Evolutionary conservation across 148 eudicot genomes (phyloP).

Genomic region (Talinum fruticosum): DNA sequence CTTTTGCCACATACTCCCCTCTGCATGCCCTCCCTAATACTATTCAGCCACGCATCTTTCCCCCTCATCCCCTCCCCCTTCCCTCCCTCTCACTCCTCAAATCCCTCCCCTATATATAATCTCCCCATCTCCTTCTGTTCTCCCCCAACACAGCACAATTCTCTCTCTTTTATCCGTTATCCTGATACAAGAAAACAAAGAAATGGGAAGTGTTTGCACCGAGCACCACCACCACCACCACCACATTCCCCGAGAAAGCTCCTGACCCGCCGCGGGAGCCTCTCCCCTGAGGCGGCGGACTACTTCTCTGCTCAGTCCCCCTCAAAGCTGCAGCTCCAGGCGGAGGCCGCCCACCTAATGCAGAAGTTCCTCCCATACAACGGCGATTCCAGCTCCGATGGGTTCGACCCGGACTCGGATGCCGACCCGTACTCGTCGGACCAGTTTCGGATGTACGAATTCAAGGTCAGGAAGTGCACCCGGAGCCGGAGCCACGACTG

Average conservation of each 20-base stretch:
- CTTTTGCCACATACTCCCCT: slow-evolving; percentile 53
- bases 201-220: slow-evolving; percentile 52
- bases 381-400: slow-evolving; percentile 3
- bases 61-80: slow-evolving; percentile 11
- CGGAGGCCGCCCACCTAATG: slow-evolving; percentile 33
- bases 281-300: neutral
- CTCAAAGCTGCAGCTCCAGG: slow-evolving; percentile 18
- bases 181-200: neutral
- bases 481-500: slow-evolving; percentile 79
- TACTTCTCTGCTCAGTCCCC: slow-evolving; percentile 3
- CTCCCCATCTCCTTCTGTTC: neutral
- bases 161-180: neutral
- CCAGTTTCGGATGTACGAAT: slow-evolving; percentile 82
- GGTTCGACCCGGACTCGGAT: slow-evolving; percentile 44
- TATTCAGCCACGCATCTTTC: slow-evolving; percentile 62
- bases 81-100: slow-evolving; percentile 10
- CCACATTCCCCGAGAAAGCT: slow-evolving; percentile 70
- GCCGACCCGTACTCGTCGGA: slow-evolving; percentile 58
- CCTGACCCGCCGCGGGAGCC: slow-evolving; percentile 34
- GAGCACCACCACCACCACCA: slow-evolving; percentile 54
- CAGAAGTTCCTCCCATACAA: slow-evolving; percentile 50
- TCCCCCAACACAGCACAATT: neutral
- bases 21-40: slow-evolving; percentile 57
- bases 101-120: slow-evolving; percentile 25
- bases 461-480: slow-evolving; percentile 79